Base-by-base conservation (phyloP, 495 filamentous ascomycete species). In the Chaetomium fimeti region DNA sequence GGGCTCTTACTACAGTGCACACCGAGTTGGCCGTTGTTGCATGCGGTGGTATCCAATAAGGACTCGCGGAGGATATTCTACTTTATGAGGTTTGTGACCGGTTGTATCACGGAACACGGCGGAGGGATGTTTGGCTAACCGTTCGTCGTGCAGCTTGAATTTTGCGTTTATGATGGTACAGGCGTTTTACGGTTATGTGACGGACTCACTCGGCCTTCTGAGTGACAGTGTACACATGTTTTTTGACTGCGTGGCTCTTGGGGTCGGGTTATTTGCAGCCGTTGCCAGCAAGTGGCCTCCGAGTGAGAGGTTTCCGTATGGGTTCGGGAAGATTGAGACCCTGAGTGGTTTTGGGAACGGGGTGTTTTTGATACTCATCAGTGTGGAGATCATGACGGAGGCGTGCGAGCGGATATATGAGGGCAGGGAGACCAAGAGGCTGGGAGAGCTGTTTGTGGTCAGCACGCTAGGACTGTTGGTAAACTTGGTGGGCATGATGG, bases 181-280 rank as follows among this genome's bases (percentile, higher is more conserved):
- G 71, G 88, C 93, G 22, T 90, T 91, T 38, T 99, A 99, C 71
- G 94, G 94, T 38, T 92, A 94, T 67, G 72, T 91, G 15, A 97
- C 92, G 7, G 92, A 94, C 60, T 98, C 95, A 1, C 82, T 99
- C 8, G 94, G 94, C 1, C 82, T 99, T 3, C 86, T 99, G 5
- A 96, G 91, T 68, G 94, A 99, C 75, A 97, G 91, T 71, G 95
- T 99, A 65, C 94, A 99, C 76, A 99, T 99, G 94, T 95, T 99
- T 72, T 99, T 99, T 67, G 94, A 99, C 75, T 99, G 94, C 67
- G 83, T 97, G 16, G 94, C 94, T 22, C 83, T 99, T 24, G 88
- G 89, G 1, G 91, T 98, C 18, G 94, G 94, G 16, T 83, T 99
- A 11, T 91, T 91, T 68, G 94, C 94, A n/a, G 89, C 95, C 13